Base-by-base conservation (phyloP, 305 asterid species). In the Galium porrigens region DNA sequence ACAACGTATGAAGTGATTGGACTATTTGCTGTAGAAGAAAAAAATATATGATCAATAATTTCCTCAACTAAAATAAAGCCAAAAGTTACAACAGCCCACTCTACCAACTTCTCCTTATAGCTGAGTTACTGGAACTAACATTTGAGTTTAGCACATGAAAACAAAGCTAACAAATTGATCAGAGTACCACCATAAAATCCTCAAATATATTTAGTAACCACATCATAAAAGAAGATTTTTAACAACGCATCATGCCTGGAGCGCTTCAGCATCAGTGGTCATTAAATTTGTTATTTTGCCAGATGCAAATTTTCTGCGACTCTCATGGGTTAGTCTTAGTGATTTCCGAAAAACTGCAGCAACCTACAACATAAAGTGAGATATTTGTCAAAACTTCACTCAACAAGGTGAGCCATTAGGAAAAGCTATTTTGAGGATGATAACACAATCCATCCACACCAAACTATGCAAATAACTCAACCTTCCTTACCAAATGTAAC, bases 321-420 rank as follows among this genome's bases (percentile, higher is more conserved):
- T 85, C 83, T 85, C 98, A 74, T 92, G 95, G 60, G 95, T 89
- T 76, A 92, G 76, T 82, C 84, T 87, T 59, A 92, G 73, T 15
- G 98, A 82, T 80, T 92, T 92, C 42, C 96, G 89, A 70, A 92
- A 89, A 79, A 92, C 91, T 58, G 96, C 95, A 76, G 98, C 96
- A 59, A 92, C 75, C 98, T 92, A 77, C 55, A 78, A 75, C 9
- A 73, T 66, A 61, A 80, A 57, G 46, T 46, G 18, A 14, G 41
- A 53, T 39, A 7, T 8, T 17, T 17, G 14, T 58, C 48, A 42
- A 18, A 11, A 29, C 17, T 48, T 8, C 27, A 60, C 11, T 22
- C 58, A 51, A 36, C 4, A 69, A 5, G 17, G 6, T 64, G 10
- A 32, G n/a, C 44, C 22, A 44, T 12, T 46, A 37, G 33, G 39